Percentiles rank a stretch among this genome's conserved stretches.
Conservation (phyloP, 768 basidiomycete species). For the Collybia sordida region DNA sequence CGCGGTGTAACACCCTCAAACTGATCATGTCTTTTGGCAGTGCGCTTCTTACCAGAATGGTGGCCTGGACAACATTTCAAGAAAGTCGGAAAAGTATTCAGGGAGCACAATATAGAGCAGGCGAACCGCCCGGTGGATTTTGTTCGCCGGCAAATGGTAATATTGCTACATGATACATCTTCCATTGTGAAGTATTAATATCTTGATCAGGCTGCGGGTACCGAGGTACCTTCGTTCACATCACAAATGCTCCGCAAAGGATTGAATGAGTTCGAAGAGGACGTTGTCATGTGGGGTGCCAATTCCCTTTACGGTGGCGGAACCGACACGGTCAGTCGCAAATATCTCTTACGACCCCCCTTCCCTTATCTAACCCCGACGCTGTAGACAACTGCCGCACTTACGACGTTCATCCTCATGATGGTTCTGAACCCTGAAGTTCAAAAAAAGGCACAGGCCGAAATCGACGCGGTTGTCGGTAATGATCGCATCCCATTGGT, state of each 20-base stretch:
- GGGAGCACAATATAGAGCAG: conserved; percentile 15
- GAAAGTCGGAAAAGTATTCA: conserved; percentile 12
- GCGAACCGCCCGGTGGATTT: conserved; percentile 15
- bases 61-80: conserved; percentile 18
- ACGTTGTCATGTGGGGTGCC: conserved; percentile 14
- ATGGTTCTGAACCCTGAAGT: conserved; percentile 39
- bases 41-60: conserved; percentile 16
- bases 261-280: conserved; percentile 10
- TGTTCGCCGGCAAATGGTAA: conserved; percentile 16
- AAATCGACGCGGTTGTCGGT: conserved; percentile 13
- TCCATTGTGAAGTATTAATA: neutral
- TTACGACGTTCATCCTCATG: conserved; percentile 32
- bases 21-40: neutral
- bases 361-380: neutral
- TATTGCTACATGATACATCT: neutral
- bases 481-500: conserved; percentile 10
- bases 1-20: no score
- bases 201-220: conserved; percentile 7
- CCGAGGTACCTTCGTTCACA: conserved; percentile 14
- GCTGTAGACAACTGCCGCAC: conserved; percentile 14
- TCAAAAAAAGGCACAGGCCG: conserved; percentile 31
- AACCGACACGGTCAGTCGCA: conserved; percentile 11
- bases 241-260: conserved; percentile 13
- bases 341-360: neutral
- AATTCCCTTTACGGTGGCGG: conserved; percentile 17